Evolutionary conservation across 768 basidiomycete genomes (phyloP), one percentile per base, ranked within the genome.

Genomic region (Xerocomus spinulosus): DNA sequence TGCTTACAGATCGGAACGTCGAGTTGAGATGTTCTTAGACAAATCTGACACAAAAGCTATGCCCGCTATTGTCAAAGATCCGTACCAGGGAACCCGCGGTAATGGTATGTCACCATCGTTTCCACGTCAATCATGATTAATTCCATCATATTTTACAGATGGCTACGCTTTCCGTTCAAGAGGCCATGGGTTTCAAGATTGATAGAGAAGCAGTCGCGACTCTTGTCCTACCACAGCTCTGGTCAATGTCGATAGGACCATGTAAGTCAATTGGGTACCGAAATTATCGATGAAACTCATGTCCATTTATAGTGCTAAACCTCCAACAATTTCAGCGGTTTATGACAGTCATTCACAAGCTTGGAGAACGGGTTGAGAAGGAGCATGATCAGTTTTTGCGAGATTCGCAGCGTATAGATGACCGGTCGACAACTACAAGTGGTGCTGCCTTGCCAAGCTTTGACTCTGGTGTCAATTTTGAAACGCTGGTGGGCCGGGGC

Each of bases 231-330:
- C 92, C 92, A 9, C 92, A 95, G 73, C 69, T 94, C 23, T 99
- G 96, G 96, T 75, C 86, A 3, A 97, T 99, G 93, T 93, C 89
- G 3, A 95, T 98, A 73, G 94, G 92, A 21, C 94, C 94, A 46
- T 64, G 91, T 92, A 61, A 59, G 87, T 77, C 25, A 41, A 18
- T 9, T 13, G 23, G 7, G 10, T 20, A 9, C 38, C 35, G 13
- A 35, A 20, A 13, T 34, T 24, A 18, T 29, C 9, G 46, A 23
- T 37, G 18, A 48, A 29, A 4, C 30, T 50, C 13, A 44, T 17
- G 4, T 48, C 53, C 39, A 50, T 24, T 45, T 35, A 25, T 53
- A 88, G 87, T 91, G 29, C 60, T 91, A n/a, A 91, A 78, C 55
- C 73, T 91, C 13, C 77, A 81, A 25, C 96, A 99, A 68, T 99